Base-by-base conservation (phyloP, 345 rosid genomes). In the Carallia pectinifolia region DNA sequence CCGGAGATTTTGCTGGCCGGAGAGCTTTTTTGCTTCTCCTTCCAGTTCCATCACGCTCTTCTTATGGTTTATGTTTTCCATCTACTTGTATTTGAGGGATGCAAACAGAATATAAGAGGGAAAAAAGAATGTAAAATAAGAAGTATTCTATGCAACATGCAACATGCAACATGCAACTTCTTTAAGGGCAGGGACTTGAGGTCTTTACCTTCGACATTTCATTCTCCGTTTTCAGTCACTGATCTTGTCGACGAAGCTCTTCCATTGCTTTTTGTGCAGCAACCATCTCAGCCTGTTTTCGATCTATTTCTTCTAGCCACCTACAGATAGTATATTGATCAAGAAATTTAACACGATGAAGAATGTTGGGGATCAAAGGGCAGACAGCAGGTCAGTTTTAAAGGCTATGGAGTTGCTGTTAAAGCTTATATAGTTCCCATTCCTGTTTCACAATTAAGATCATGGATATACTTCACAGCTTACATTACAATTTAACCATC, bases 271-370 rank as follows among this genome's bases (percentile, higher is more conserved):
- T 72, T 66, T 92, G 90, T 31, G 77, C 86, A 68, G 91, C 71
- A 54, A 90, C 85, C 84, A 92, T 59, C 76, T 92, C 99, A 18
- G 86, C 83, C 68, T 89, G 94, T 79, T 82, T 90, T 64, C 86
- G 72, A 53, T 89, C 97, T 30, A 92, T 89, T 81, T 95, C 98
- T 71, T 90, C 92, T 16, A 87, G 78, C 99, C 97, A 95, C 66
- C 98, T 90, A 77, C 74, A 70, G 63, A 72, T 40, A 0, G 47
- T 9, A 40, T 40, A 40, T 40, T 7, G 2, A 40, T 40, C 10
- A 40, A 40, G 10, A 8, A 40, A 40, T 40, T 40, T 40, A 9
- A 40, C 47, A 40, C 47, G 4, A 40, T 9, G 50, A 55, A 76
- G 53, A 68, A 7, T 53, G 37, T 12, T 2, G 30, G 30, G 18